Evolutionary conservation across 2,329 filamentous ascomycete genomes (phyloP).

Genomic region (Ophiostoma quercus): DNA sequence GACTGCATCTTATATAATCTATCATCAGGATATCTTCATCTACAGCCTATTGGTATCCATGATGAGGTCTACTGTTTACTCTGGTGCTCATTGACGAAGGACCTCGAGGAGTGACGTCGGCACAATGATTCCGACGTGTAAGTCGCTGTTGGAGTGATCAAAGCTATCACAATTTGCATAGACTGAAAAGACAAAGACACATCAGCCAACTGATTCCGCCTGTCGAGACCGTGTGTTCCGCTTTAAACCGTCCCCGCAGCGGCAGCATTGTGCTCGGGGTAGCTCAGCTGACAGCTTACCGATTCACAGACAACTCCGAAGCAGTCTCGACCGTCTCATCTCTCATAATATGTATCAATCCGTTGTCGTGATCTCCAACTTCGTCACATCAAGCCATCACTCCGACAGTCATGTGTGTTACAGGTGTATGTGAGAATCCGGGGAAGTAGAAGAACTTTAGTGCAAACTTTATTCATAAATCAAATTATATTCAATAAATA

Average conservation of each 20-base stretch:
- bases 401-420: background rate
- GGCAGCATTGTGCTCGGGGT: background rate
- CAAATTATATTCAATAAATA: background rate
- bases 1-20: background rate
- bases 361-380: background rate
- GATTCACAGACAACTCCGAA: background rate
- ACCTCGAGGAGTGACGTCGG: background rate
- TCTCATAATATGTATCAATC: background rate
- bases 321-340: background rate
- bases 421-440: background rate
- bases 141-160: background rate
- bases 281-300: background rate
- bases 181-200: background rate
- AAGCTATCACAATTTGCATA: background rate
- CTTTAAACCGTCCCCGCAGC: background rate
- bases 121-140: constrained; percentile 8
- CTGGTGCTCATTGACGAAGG: background rate
- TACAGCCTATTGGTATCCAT: background rate
- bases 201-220: background rate
- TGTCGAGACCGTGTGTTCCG: background rate
- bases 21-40: background rate
- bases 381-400: background rate
- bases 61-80: background rate
- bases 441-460: background rate
- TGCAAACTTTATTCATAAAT: background rate